These are phyloP conservation scores for Scopulariopsis brevicaulis DNA, from an alignment of 2,329 filamentous ascomycete species.

Conservation along the genomic window DNA sequence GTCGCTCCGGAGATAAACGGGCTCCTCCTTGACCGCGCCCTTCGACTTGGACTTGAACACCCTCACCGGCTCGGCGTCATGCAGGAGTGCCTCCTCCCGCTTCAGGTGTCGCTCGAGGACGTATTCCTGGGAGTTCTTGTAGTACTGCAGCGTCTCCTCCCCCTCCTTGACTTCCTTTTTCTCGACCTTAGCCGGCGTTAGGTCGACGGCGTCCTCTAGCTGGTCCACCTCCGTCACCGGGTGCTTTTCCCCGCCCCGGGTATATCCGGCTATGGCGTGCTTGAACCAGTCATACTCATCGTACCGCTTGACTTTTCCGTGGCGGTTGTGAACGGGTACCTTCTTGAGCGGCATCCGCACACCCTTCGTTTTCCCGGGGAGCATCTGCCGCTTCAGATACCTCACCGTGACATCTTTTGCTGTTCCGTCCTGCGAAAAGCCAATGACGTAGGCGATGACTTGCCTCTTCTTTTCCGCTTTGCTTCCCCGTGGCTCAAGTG, in stretches of 20 bases:
- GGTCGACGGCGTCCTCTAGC: constrained; percentile 65
- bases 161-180: constrained; percentile 65
- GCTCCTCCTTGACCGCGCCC: constrained; percentile 62
- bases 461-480: constrained; percentile 82
- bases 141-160: constrained; percentile 75
- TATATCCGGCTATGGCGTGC: constrained; percentile 64
- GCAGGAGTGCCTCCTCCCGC: constrained; percentile 77
- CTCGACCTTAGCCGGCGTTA: constrained; percentile 60
- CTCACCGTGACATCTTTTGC: constrained; percentile 92
- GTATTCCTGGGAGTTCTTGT: constrained; percentile 77
- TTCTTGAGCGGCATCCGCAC: constrained; percentile 69
- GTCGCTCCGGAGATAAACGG: constrained; percentile 70
- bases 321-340: constrained; percentile 63
- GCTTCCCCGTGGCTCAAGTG: constrained; percentile 71
- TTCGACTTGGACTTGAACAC: constrained; percentile 67
- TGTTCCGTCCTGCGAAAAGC: constrained; percentile 71
- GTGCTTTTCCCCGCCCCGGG: constrained; percentile 29
- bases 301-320: constrained; percentile 66
- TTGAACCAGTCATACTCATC: constrained; percentile 86
- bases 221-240: constrained; percentile 64
- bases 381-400: constrained; percentile 70
- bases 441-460: constrained; percentile 80
- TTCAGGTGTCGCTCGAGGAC: constrained; percentile 78
- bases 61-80: constrained; percentile 57
- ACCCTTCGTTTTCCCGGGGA: constrained; percentile 86